Evolutionary conservation across 306 rosid species (phyloP).

Genomic region (cucumber (Cucumis sativus)): DNA sequence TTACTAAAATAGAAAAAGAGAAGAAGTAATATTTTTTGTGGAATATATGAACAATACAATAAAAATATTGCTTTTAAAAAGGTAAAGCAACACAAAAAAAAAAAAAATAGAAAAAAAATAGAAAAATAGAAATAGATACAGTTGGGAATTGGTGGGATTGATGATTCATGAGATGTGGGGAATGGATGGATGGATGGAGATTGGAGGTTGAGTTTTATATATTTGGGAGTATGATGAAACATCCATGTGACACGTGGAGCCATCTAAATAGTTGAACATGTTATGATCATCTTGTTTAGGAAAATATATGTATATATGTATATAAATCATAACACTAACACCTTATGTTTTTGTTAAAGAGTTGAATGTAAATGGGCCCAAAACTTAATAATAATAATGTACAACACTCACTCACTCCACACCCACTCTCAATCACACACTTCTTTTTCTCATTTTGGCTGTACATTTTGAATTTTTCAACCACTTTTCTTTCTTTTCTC

Average conservation of each 20-base stretch:
- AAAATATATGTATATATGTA: not conserved
- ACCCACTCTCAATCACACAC: not conserved
- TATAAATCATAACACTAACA: not conserved
- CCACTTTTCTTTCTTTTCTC: not conserved
- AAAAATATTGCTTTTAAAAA: not conserved
- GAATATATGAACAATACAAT: not conserved
- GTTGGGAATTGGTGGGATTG: slow-evolving; percentile 5
- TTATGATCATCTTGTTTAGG: not conserved
- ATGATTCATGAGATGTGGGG: slow-evolving; percentile 1
- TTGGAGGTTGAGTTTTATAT: not conserved
- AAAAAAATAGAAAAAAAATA: not conserved
- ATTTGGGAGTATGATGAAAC: not conserved
- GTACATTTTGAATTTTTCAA: slow-evolving; percentile 4
- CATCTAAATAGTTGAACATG: not conserved
- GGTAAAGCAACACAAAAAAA: not conserved
- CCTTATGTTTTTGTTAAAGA: not conserved
- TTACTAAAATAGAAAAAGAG: not conserved
- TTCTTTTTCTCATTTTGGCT: not conserved
- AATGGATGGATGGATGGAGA: not conserved
- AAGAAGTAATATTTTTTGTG: not conserved
- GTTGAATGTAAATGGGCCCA: not conserved
- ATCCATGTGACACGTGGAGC: not conserved
- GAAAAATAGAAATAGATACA: not conserved
- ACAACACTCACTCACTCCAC: not conserved
- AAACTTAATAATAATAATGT: not conserved